Conservation (phyloP, 495 filamentous ascomycete genomes). For the Letharia columbiana region DNA sequence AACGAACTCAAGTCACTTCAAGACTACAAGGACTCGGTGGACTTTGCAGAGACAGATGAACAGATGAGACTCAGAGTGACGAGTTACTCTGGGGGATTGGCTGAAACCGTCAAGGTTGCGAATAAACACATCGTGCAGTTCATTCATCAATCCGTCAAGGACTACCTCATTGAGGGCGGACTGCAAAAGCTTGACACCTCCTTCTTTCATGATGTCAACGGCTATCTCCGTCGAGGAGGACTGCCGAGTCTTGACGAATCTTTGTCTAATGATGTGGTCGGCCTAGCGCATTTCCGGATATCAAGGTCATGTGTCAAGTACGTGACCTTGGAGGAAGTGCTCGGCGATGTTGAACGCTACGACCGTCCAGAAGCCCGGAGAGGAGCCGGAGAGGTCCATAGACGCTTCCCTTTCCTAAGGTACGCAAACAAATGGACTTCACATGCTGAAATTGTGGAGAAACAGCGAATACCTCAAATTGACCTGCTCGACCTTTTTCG, state of each 20-base stretch:
- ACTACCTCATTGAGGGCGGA: background rate
- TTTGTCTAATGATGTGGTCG: background rate
- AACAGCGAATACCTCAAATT: background rate
- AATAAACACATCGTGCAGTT: background rate
- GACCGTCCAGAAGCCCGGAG: background rate
- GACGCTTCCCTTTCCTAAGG: background rate
- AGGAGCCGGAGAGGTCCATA: background rate
- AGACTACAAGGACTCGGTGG: background rate
- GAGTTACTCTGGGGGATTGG: background rate
- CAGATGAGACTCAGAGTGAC: background rate
- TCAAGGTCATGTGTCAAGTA: slow-evolving; percentile 5
- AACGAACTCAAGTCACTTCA: background rate
- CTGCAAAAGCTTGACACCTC: background rate
- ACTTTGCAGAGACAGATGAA: slow-evolving; percentile 1
- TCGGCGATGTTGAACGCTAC: background rate
- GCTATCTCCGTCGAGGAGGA: background rate
- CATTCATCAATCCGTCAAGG: slow-evolving; percentile 11
- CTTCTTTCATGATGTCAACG: background rate
- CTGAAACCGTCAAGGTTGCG: background rate
- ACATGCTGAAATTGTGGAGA: background rate
- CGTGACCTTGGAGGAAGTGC: background rate
- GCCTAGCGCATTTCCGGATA: background rate
- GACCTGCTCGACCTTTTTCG: background rate
- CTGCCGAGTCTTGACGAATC: background rate
- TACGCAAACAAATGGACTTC: background rate